Evolutionary conservation across 108 stramenopile genomes (phyloP).

Genomic region (Hondaea fermentalgiana): DNA sequence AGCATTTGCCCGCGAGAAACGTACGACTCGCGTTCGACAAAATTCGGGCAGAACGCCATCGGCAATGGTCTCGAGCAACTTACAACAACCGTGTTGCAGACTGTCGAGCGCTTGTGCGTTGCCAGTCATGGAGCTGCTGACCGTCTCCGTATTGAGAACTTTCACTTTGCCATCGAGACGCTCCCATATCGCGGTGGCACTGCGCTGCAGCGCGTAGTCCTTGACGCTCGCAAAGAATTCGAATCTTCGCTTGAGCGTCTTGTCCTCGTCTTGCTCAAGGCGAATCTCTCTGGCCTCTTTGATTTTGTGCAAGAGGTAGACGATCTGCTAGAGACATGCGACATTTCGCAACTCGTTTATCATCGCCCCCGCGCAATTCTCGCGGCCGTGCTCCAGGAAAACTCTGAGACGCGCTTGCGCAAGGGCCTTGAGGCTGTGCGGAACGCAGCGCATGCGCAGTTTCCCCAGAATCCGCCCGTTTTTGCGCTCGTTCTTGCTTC

Average conservation of each 20-base stretch:
- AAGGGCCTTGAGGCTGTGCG: background rate
- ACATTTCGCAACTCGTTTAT: background rate
- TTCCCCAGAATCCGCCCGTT: background rate
- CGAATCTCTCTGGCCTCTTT: background rate
- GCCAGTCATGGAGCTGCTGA: background rate
- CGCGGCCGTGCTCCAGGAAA: background rate
- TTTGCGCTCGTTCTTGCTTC: background rate
- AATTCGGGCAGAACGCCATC: background rate
- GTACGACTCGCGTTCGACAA: background rate
- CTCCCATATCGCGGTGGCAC: background rate
- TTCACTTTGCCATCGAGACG: background rate
- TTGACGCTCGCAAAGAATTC: background rate
- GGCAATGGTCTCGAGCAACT: background rate
- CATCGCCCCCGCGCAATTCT: background rate
- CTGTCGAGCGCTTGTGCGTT: background rate
- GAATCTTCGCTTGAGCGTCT: background rate
- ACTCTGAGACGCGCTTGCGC: background rate
- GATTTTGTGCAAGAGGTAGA: background rate
- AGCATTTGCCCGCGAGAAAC: background rate
- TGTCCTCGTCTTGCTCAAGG: background rate
- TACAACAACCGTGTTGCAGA: background rate
- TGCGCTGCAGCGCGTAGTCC: background rate
- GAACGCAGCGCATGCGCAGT: background rate
- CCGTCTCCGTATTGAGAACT: background rate
- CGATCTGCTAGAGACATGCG: background rate